Base-by-base conservation (phyloP, 2,329 filamentous ascomycete genomes). In the Basipetospora chlamydospora region DNA sequence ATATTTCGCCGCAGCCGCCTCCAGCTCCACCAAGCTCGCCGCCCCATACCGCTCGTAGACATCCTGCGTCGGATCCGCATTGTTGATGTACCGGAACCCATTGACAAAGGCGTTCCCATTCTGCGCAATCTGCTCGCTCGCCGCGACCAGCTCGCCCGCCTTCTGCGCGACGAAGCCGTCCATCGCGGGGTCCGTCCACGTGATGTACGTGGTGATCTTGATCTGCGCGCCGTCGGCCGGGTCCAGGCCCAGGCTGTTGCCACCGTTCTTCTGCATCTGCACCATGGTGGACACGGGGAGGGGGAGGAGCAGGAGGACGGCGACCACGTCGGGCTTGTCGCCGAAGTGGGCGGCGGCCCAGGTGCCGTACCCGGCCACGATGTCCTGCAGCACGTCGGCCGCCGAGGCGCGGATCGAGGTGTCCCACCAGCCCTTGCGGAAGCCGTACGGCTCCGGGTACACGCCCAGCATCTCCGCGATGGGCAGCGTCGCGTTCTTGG, bases 1-100 rank as follows among this genome's bases (percentile, higher is more conserved):
- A 29, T 57, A 59, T 32, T 48, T 51, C n/a, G 41, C 33, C 2
- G 49, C 46, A 2, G 55, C 39, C 1, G 25, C 38, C 40, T 47
- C 46, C 20, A 60, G 43, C 32, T 43, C 49, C 4, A 46, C 46
- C 17, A 57, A 38, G 25, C 58, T 64, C n/a, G 49, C 49, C 6
- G 45, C 35, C 0, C 61, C 58, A 39, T 64, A 66, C 5, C 55
- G 46, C 16, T 40, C 39, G 33, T 63, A 47, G 2, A 58, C 55
- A 23, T 58, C 48, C 45, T 66, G 59, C 13, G 47, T 51, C 23
- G 44, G 39, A 18, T 51, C 49, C 2, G 59, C 61, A 41, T 66
- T 64, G 45, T 66, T 65, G 43, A 65, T 53, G 43, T 63, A 65
- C 13, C 47, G 22, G 23, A 45, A 52, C 11, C 31, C 13, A 5